A percentile compares a stretch with the other conserved stretches of the same genome.
These are phyloP conservation scores for Aspergillus ostianus DNA, from an alignment of 495 filamentous ascomycete species.

Conservation along the genomic window DNA sequence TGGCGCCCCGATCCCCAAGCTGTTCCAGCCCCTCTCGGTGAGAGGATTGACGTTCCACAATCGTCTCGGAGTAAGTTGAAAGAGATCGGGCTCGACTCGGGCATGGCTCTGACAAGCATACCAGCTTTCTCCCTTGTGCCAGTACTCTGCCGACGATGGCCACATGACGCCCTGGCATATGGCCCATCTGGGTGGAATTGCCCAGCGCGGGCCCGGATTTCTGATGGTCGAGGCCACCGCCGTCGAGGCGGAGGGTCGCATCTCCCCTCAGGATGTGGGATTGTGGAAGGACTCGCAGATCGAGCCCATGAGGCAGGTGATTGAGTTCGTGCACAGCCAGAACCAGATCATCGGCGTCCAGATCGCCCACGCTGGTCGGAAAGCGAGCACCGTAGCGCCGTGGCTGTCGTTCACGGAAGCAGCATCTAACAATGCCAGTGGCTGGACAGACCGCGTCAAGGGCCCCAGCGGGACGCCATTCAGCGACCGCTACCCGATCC, in stretches of 20 bases:
- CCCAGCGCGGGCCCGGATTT: conserved; percentile 64
- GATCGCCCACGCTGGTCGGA: conserved; percentile 73
- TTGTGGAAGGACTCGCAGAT: conserved; percentile 76
- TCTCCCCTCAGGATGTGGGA: conserved; percentile 69
- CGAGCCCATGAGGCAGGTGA: conserved; percentile 55
- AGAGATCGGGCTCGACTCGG: not conserved
- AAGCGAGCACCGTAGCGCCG: conserved; percentile 66
- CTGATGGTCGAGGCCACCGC: conserved; percentile 72
- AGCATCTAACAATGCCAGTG: conserved; percentile 8
- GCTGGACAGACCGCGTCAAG: conserved; percentile 46
- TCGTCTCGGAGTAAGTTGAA: conserved; percentile 50
- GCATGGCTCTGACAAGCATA: conserved; percentile 13
- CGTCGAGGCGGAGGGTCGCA: conserved; percentile 70
- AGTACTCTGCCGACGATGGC: conserved; percentile 66
- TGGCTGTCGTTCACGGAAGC: conserved; percentile 61
- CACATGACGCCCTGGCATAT: conserved; percentile 64
- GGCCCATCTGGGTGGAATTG: conserved; percentile 56
- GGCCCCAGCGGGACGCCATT: conserved; percentile 57
- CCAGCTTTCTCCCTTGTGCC: conserved; percentile 61
- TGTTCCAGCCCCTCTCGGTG: conserved; percentile 65
- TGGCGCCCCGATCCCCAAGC: conserved; percentile 58
- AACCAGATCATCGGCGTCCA: conserved; percentile 72
- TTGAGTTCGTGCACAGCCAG: conserved; percentile 73
- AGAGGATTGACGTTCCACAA: conserved; percentile 60
- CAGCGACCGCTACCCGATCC: conserved; percentile 47